These are phyloP conservation scores for Fusarium sp. DNA, from an alignment of 2,329 filamentous ascomycete genomes.

Conservation along the genomic window DNA sequence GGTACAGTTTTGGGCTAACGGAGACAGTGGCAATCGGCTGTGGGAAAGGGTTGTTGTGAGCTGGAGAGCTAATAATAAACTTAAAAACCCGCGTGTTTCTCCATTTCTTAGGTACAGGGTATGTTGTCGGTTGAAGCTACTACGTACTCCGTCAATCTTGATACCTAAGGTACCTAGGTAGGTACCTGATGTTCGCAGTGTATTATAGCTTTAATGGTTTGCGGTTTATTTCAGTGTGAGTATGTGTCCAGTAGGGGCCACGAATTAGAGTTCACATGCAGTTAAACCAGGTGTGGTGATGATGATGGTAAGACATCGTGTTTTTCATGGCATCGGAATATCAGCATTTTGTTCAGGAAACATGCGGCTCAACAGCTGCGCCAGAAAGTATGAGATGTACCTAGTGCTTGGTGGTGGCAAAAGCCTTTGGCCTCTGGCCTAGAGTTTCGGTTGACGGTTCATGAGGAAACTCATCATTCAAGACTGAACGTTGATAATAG, in stretches of 20 bases:
- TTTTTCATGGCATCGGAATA: too few relatives aligned
- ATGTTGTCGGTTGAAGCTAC: background rate
- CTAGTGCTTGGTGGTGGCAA: background rate
- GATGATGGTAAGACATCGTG: too few relatives aligned
- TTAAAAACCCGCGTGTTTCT: conserved; percentile 22
- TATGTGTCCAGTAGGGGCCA: too few relatives aligned
- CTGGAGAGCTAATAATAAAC: conserved; percentile 18
- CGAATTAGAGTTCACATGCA: too few relatives aligned
- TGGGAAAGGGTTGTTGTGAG: conserved; percentile 35
- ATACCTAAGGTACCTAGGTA: too few relatives aligned
- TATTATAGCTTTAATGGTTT: too few relatives aligned
- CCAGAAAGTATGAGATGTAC: background rate
- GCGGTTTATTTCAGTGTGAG: too few relatives aligned
- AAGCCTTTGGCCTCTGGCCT: background rate
- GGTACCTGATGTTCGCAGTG: too few relatives aligned
- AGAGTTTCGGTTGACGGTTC: conserved; percentile 2
- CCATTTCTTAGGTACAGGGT: conserved; percentile 3
- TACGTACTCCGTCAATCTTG: too few relatives aligned
- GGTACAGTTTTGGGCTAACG: conserved; percentile 6
- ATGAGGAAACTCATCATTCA: background rate
- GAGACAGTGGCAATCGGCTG: conserved; percentile 7
- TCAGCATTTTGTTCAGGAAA: too few relatives aligned
- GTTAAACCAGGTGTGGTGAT: too few relatives aligned
- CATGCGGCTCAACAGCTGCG: background rate
- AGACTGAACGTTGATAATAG: background rate